These are phyloP conservation scores for Eucalyptus melliodora DNA, from an alignment of 345 rosid species.

Conservation along the genomic window DNA sequence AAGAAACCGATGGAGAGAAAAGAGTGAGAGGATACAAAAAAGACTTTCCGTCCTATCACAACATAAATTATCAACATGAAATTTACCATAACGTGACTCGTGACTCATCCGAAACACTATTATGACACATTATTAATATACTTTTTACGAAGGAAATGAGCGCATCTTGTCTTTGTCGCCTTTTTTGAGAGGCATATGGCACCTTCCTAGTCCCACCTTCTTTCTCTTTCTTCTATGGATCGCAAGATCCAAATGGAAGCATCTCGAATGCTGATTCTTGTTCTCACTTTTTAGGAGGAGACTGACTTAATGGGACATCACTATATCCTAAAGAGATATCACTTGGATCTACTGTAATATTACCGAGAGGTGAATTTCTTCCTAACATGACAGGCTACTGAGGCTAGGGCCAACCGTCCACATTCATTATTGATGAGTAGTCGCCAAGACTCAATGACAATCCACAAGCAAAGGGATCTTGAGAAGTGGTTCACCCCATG, in stretches of 20 bases:
- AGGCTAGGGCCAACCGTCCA: background rate
- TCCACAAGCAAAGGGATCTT: background rate
- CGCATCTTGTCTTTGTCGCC: background rate
- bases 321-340: background rate
- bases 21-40: no score
- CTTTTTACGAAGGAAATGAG: no score
- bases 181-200: background rate
- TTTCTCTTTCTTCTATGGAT: background rate
- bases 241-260: background rate
- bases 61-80: no score
- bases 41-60: no score
- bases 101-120: no score
- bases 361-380: background rate
- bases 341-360: background rate
- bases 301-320: background rate
- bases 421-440: background rate
- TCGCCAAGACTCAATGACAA: background rate
- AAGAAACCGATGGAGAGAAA: no score
- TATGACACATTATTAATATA: no score
- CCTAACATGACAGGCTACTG: background rate
- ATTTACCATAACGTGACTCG: no score
- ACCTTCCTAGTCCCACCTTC: background rate
- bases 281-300: background rate
- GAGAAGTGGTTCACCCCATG: background rate
- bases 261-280: background rate